Evolutionary conservation across 1,139 yeast genomes (phyloP).

Genomic region (Taiozyma sp.): DNA sequence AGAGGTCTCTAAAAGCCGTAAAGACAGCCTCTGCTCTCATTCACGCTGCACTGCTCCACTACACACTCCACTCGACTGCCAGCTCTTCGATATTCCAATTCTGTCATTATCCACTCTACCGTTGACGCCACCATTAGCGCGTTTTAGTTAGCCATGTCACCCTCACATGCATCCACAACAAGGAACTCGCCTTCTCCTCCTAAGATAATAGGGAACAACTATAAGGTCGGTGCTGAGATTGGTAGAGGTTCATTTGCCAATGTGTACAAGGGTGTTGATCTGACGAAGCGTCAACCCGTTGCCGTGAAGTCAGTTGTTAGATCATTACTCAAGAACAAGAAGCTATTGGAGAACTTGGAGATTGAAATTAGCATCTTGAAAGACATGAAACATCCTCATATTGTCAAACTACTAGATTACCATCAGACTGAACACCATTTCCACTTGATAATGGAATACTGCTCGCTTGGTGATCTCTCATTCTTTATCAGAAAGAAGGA

Average conservation of each 20-base stretch:
- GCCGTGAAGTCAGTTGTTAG: conserved; percentile 88
- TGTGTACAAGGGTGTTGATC: conserved; percentile 66
- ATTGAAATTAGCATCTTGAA: conserved; percentile 84
- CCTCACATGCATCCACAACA: background rate
- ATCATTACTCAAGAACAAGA: conserved; percentile 77
- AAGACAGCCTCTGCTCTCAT: background rate
- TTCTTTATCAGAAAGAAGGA: conserved; percentile 75
- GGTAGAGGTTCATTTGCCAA: conserved; percentile 96
- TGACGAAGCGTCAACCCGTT: conserved; percentile 50
- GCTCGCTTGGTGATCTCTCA: conserved; percentile 90
- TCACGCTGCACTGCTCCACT: background rate
- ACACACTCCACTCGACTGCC: background rate
- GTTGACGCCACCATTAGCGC: background rate
- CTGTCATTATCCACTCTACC: background rate
- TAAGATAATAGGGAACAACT: conserved; percentile 34
- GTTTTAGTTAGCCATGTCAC: background rate
- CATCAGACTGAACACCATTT: conserved; percentile 74
- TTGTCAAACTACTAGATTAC: conserved; percentile 80
- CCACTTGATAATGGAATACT: conserved; percentile 94
- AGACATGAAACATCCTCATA: conserved; percentile 86
- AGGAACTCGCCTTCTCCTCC: conserved; percentile 1
- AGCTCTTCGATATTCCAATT: background rate
- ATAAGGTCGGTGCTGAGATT: conserved; percentile 64
- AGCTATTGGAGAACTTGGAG: conserved; percentile 83
- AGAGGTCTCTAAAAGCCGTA: background rate